A percentile compares a stretch with the other conserved stretches of the same genome.
Conservation (phyloP, 164 flowering plant genomes). For the Tetracentron sinense region DNA sequence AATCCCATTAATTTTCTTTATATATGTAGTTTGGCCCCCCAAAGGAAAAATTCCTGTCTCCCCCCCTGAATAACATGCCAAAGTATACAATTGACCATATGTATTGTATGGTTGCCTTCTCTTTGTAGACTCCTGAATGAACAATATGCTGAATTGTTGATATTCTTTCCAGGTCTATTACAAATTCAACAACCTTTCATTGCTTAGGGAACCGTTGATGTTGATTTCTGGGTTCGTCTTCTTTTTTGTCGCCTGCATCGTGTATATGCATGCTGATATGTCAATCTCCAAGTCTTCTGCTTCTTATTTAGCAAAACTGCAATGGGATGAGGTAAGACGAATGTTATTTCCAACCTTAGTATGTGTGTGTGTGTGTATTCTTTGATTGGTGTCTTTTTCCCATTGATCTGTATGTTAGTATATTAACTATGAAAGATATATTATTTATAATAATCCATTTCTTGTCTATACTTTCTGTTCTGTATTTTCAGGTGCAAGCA, state of each 20-base stretch:
- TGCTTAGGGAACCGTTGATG: constrained; percentile 88
- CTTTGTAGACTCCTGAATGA: no score
- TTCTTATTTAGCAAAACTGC: constrained; percentile 81
- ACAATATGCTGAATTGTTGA: neutral
- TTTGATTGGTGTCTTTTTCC: no score
- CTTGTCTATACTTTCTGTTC: neutral
- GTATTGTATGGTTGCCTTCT: no score
- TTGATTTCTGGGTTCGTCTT: constrained; percentile 76
- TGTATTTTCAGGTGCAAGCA: constrained; percentile 57
- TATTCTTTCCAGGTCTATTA: constrained; percentile 72
- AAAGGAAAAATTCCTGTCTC: no score
- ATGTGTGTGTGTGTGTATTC: neutral
- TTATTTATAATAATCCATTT: no score
- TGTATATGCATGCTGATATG: constrained; percentile 71
- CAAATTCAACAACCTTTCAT: constrained; percentile 70
- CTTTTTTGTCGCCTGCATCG: constrained; percentile 68
- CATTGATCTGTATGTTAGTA: no score
- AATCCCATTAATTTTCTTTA: no score
- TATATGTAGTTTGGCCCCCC: no score
- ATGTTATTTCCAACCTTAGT: neutral
- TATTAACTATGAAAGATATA: no score
- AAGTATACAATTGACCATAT: no score
- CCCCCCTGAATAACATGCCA: no score
- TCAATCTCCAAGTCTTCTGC: constrained; percentile 89
- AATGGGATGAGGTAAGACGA: constrained; percentile 79